Base-by-base conservation (phyloP, 495 filamentous ascomycete species). In the Aspergillus conjunctus region DNA sequence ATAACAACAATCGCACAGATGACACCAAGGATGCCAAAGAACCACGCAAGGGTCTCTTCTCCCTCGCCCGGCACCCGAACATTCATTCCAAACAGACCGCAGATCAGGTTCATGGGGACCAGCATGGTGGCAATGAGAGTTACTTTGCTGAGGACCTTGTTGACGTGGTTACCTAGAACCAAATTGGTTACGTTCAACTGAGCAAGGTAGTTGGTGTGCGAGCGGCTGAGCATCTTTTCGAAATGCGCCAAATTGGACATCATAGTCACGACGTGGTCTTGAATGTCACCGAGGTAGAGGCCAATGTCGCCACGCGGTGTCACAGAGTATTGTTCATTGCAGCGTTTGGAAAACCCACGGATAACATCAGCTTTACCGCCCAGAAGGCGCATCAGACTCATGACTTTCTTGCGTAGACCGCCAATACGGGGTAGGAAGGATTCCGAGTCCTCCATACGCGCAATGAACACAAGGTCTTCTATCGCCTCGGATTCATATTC, bases 211-310 rank as follows among this genome's bases (percentile, higher is more conserved):
- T 98, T 98, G 76, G 88, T 88, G 77, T 98, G 95, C n/a, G 88
- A 88, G 20, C 95, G 89, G 7, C 89, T 91, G 55, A 98, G 85
- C 83, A 98, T 97, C 79, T 97, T 97, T 71, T 98, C 95, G 65
- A 94, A 97, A 70, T 98, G 94, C 10, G 85, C 87, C 54, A 98
- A 77, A 72, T 96, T 98, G 63, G 87, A 90, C 85, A 96, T 95
- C 94, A 98, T 97, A 60, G 94, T 98, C 33, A 98, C 91, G 34
- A 98, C 93, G 81, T 98, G 94, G 76, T 98, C 94, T 71, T 98
- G 94, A 61, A 98, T 96, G 78, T 98, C 94, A 61, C 91, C 90
- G 3, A 98, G 80, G 68, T 98, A 98, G 60, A 98, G 83, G 14
- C 93, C 94, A 66, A 98, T 96, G 71, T 98, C 94, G 72, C 91